phyloP scores from a whole-genome alignment of 176 grass and related monocot genomes.

The Cymbopogon citratus region DNA sequence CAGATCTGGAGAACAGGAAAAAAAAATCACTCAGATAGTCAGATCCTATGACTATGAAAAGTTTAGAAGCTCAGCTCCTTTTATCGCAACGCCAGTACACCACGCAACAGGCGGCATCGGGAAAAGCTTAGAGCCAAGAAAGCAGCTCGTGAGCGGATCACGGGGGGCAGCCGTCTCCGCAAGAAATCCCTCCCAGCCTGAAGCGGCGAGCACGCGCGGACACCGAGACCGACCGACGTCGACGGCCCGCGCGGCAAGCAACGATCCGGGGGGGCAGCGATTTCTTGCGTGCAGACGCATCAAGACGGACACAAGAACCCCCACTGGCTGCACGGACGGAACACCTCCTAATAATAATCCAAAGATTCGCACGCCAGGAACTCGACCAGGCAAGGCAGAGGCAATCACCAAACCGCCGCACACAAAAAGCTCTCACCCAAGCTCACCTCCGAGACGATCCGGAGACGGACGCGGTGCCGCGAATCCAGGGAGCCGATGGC shows the following conservation, averaged over 20 bases:
- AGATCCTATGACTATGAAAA: constrained; percentile 3
- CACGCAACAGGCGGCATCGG: constrained; percentile 1
- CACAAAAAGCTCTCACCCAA: not conserved
- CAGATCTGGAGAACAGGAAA: constrained; percentile 35
- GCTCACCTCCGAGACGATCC: constrained; percentile 24
- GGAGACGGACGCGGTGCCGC: not conserved
- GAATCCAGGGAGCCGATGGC: not conserved
- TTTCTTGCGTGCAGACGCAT: constrained; percentile 39
- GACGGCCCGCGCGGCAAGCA: constrained; percentile 7
- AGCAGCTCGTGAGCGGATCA: constrained; percentile 24
- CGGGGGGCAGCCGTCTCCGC: not conserved
- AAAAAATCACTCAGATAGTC: constrained; percentile 10
- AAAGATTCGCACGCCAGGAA: constrained; percentile 33
- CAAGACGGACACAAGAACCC: constrained; percentile 6
- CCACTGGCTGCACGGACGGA: not conserved
- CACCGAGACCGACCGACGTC: constrained; percentile 18
- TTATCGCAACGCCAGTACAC: not conserved
- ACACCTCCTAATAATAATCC: not conserved
- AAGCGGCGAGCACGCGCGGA: constrained; percentile 1
- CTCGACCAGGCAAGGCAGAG: not conserved
- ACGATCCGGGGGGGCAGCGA: constrained; percentile 1
- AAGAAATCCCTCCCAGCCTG: not conserved
- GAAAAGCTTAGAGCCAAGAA: not conserved
- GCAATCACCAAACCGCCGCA: not conserved
- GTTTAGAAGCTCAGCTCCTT: not conserved